A percentile compares a stretch with the other conserved stretches of the same genome.
These are phyloP conservation scores for Neonectria sp. DNA, from an alignment of 2,329 filamentous ascomycete genomes.

Conservation along the genomic window DNA sequence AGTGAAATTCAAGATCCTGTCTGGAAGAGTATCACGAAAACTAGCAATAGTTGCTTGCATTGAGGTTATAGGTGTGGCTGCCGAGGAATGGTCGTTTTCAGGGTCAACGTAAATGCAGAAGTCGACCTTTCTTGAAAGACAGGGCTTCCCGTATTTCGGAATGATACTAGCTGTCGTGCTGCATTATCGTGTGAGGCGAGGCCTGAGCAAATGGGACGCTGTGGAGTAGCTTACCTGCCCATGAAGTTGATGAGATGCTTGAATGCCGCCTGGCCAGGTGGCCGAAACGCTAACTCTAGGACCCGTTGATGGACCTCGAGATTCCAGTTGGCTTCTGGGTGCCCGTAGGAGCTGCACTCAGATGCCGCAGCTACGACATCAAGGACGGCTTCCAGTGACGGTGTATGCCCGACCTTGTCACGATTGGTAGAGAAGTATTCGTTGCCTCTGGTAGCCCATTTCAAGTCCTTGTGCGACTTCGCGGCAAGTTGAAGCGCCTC, in stretches of 20 bases:
- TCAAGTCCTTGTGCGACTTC: background rate
- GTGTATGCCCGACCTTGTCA: constrained; percentile 25
- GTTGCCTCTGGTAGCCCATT: constrained; percentile 8
- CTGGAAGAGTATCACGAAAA: background rate
- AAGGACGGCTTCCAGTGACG: constrained; percentile 16
- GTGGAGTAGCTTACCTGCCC: constrained; percentile 16
- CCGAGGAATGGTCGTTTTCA: background rate
- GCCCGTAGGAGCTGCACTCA: constrained; percentile 20
- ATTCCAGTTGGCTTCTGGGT: constrained; percentile 29
- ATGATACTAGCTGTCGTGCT: constrained; percentile 12
- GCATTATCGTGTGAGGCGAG: background rate
- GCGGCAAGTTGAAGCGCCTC: background rate
- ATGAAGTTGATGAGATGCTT: constrained; percentile 32
- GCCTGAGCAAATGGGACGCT: background rate
- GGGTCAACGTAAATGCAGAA: constrained; percentile 27
- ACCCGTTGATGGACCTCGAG: constrained; percentile 26
- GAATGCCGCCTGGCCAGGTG: background rate
- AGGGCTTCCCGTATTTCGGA: background rate
- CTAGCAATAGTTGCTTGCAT: background rate
- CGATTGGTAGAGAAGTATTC: constrained; percentile 17
- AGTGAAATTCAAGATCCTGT: constrained; percentile 8
- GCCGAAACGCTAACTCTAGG: constrained; percentile 28
- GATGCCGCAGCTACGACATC: constrained; percentile 15
- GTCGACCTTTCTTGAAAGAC: constrained; percentile 20
- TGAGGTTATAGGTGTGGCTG: background rate